These are phyloP conservation scores for Lactarius trivialis DNA, from an alignment of 768 basidiomycete genomes.

Conservation along the genomic window DNA sequence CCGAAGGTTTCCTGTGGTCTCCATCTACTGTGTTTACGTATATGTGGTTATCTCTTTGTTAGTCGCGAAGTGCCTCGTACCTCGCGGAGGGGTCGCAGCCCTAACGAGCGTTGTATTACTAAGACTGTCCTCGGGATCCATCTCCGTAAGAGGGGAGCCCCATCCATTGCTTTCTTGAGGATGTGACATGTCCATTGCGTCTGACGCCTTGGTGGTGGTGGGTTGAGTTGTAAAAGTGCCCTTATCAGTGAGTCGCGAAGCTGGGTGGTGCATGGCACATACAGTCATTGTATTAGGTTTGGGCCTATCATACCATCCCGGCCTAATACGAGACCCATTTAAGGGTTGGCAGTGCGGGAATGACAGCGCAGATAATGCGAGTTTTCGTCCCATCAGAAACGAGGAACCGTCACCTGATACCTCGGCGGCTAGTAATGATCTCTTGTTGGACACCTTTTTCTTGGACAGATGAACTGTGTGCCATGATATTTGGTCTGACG, in stretches of 20 bases:
- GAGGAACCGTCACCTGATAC: constrained; percentile 31
- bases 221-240: background rate
- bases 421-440: constrained; percentile 30
- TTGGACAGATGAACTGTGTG: constrained; percentile 30
- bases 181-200: constrained; percentile 13
- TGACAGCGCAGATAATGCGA: constrained; percentile 41
- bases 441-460: constrained; percentile 12
- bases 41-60: background rate
- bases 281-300: constrained; percentile 1
- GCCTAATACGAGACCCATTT: constrained; percentile 33
- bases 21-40: constrained; percentile 2
- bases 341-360: constrained; percentile 46
- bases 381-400: constrained; percentile 30
- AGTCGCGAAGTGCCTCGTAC: background rate
- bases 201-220: constrained; percentile 3
- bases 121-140: constrained; percentile 9
- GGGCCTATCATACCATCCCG: constrained; percentile 57
- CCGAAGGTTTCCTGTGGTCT: background rate
- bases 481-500: constrained; percentile 27
- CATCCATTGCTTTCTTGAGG: constrained; percentile 2
- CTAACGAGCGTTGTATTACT: constrained; percentile 10
- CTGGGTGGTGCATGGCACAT: background rate
- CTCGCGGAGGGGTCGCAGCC: constrained; percentile 6
- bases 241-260: background rate
- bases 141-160: constrained; percentile 6